Evolutionary conservation across 2,329 filamentous ascomycete species (phyloP).

Genomic region (Penicillium sp.): DNA sequence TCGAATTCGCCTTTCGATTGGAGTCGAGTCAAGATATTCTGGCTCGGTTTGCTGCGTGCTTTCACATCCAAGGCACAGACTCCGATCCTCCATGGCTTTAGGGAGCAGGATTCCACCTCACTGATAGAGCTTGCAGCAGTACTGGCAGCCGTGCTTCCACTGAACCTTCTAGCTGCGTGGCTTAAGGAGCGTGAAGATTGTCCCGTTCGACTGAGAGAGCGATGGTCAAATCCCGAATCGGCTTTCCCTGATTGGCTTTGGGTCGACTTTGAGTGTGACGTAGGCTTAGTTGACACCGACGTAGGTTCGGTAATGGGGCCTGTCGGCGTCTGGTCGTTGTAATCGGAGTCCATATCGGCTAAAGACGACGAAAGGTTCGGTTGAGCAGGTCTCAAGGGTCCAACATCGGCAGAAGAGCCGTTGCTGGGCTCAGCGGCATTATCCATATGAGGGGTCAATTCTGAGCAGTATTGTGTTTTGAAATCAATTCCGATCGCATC

Average conservation of each 20-base stretch:
- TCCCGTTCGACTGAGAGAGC: conserved; percentile 36
- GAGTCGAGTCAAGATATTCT: conserved; percentile 90
- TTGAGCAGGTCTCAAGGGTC: conserved; percentile 30
- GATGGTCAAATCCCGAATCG: conserved; percentile 26
- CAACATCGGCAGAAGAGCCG: conserved; percentile 36
- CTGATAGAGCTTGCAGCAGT: conserved; percentile 79
- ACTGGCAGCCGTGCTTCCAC: conserved; percentile 74
- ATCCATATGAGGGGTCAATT: conserved; percentile 19
- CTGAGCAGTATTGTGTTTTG: not conserved
- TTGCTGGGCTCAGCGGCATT: conserved; percentile 18
- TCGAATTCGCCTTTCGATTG: conserved; percentile 92
- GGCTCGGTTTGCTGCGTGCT: conserved; percentile 91
- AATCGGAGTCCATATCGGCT: conserved; percentile 9
- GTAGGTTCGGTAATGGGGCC: not conserved
- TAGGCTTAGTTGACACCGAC: conserved; percentile 6
- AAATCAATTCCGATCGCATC: not conserved
- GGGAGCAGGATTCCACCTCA: conserved; percentile 48
- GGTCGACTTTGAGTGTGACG: conserved; percentile 14
- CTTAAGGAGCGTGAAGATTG: conserved; percentile 58
- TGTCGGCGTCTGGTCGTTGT: conserved; percentile 11
- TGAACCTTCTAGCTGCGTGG: conserved; percentile 70
- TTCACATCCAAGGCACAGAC: conserved; percentile 95
- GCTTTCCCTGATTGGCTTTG: conserved; percentile 15
- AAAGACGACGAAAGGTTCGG: conserved; percentile 2
- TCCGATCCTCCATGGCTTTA: conserved; percentile 67